A percentile compares a stretch with the other conserved stretches of the same genome.
phyloP scores from a whole-genome alignment of 2,329 filamentous ascomycete species.

The Apiospora marii region DNA sequence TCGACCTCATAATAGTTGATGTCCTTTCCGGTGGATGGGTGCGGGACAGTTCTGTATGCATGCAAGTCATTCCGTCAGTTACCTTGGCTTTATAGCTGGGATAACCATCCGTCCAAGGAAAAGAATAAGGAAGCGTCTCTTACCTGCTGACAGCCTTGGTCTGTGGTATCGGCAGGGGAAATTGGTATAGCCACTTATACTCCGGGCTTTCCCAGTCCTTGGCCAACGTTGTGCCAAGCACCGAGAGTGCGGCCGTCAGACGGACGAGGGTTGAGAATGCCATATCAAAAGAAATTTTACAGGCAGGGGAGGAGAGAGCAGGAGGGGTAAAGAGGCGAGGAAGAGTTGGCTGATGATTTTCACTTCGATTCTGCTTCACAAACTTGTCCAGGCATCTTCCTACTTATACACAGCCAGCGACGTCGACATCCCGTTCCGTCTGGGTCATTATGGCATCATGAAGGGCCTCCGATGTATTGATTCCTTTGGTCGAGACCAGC shows the following conservation, averaged over 20 bases:
- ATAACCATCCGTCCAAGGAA: background rate
- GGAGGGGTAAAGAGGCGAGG: background rate
- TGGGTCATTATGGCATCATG: background rate
- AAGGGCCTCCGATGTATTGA: background rate
- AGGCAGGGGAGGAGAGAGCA: background rate
- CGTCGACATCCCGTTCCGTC: background rate
- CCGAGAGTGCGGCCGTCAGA: background rate
- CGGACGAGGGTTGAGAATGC: conserved; percentile 14
- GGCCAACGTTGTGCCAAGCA: conserved; percentile 16
- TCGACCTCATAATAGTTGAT: conserved; percentile 48
- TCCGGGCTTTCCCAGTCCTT: conserved; percentile 24
- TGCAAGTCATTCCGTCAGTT: background rate
- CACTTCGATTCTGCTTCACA: background rate
- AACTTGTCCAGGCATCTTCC: background rate
- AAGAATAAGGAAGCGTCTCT: background rate
- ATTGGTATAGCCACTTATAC: conserved; percentile 25
- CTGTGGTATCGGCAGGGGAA: conserved; percentile 23
- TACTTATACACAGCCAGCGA: conserved; percentile 12
- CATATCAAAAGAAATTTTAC: background rate
- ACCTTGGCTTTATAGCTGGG: background rate
- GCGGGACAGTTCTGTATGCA: conserved; percentile 40
- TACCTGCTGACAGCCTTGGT: conserved; percentile 12
- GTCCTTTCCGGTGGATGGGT: conserved; percentile 45
- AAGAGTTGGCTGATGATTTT: background rate
- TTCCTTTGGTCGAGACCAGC: background rate